Base-by-base conservation (phyloP, 495 filamentous ascomycete genomes). In the Aspergillus bridgeri region DNA sequence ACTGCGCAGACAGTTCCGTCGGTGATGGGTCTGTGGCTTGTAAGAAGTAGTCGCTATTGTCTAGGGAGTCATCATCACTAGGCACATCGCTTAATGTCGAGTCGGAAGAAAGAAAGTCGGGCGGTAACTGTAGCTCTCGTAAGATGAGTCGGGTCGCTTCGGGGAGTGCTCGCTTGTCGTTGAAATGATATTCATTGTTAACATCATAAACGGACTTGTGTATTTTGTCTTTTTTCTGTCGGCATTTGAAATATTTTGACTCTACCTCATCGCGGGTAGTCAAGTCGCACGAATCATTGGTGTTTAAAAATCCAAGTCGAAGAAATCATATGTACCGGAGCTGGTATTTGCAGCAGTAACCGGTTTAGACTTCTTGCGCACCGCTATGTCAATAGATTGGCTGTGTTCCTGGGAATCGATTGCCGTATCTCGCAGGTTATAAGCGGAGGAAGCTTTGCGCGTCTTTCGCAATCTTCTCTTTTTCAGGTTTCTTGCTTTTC, bases 201-300 rank as follows among this genome's bases (percentile, higher is more conserved):
- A 38, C 20, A 44, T 48, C 48, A 47, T 3, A 17, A 17, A 29
- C 15, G 18, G 18, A 15, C 11, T 27, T 52, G 29, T 50, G 23
- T 52, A 8, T 50, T 43, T 15, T 54, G 9, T 13, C 49, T 50
- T 47, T 22, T 20, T 54, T 56, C 6, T 48, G 29, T 46, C 21
- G 24, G 25, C 19, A n/a, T 22, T 42, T 18, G 57, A 78, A 78
- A 62, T 75, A 76, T 57, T 71, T 73, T 5, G 75, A 78, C 64
- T 58, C 67, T 56, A 73, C 73, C 73, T 78, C 75, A 75, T 73
- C 72, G 63, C 70, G 57, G 58, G 66, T 61, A 59, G 62, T 69
- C 62, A 69, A 51, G 46, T 59, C 62, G 63, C 60, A 68, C 60
- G 65, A 75, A 74, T 78, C 75, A 73, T 64, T 58, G 75, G 75